Evolutionary conservation across 208 protist genomes (phyloP).

Genomic region (Acanthamoeba sp.): DNA sequence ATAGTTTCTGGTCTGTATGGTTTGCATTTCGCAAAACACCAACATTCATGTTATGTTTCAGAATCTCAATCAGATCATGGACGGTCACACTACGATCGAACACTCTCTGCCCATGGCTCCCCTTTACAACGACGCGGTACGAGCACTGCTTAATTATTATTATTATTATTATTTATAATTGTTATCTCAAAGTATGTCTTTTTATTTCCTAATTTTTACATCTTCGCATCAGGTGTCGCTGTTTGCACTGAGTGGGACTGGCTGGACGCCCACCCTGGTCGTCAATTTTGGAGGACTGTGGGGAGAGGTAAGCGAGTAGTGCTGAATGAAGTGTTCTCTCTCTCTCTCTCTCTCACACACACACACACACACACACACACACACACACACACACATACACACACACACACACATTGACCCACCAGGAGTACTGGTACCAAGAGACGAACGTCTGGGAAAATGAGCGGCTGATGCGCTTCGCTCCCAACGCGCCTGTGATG

Average conservation of each 20-base stretch:
- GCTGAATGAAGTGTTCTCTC: too few species aligned
- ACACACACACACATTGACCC: too few species aligned
- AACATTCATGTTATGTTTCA: too few species aligned
- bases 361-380: too few species aligned
- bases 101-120: conserved; percentile 62
- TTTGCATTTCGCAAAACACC: background rate
- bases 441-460: conserved; percentile 5
- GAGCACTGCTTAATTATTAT: background rate
- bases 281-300: conserved; percentile 11
- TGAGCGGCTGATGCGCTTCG: conserved; percentile 17
- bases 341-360: too few species aligned
- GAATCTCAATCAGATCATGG: conserved; percentile 66
- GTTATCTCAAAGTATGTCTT: background rate
- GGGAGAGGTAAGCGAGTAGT: background rate
- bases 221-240: background rate
- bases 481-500: background rate
- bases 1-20: background rate
- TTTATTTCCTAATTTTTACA: background rate
- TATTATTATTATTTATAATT: background rate
- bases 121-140: conserved; percentile 67
- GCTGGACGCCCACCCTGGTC: conserved; percentile 19
- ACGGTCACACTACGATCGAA: conserved; percentile 75
- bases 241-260: background rate
- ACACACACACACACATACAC: background rate
- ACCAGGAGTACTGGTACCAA: conserved; percentile 66